A percentile compares a stretch with the other conserved stretches of the same genome.
Evolutionary conservation across 1,284 basidiomycete species (phyloP).

Genomic region (Moesziomyces parantarcticus): DNA sequence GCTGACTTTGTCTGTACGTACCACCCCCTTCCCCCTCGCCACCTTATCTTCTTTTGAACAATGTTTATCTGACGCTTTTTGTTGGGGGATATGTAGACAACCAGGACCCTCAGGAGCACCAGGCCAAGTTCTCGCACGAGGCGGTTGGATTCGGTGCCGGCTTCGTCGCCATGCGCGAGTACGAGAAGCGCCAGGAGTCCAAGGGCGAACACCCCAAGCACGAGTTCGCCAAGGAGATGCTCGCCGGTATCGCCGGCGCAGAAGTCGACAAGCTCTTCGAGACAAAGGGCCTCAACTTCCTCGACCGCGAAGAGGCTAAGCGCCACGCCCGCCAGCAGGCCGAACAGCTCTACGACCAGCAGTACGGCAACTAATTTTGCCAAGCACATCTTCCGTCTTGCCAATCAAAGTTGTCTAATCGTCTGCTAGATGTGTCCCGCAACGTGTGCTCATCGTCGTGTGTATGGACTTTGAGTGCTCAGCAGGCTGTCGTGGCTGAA

Average conservation of each 20-base stretch:
- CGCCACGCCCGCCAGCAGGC: conserved; percentile 65
- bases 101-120: conserved; percentile 46
- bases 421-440: not conserved
- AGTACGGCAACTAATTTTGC: conserved; percentile 39
- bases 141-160: conserved; percentile 72
- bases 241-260: conserved; percentile 67
- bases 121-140: conserved; percentile 73
- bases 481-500: too few relatives aligned
- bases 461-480: too few relatives aligned
- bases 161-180: conserved; percentile 73
- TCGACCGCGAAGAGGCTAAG: conserved; percentile 70
- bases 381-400: too few relatives aligned
- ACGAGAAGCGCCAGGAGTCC: conserved; percentile 71
- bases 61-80: not conserved
- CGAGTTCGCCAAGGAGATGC: conserved; percentile 69
- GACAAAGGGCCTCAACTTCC: conserved; percentile 59
- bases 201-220: conserved; percentile 70
- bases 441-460: not conserved
- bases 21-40: not conserved
- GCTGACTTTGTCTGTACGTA: conserved; percentile 52
- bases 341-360: conserved; percentile 51
- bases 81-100: conserved; percentile 27
- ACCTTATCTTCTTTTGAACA: not conserved
- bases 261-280: conserved; percentile 64
- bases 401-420: not conserved